phyloP scores from a whole-genome alignment of 306 rosid species.

The Castanea mollissima region DNA sequence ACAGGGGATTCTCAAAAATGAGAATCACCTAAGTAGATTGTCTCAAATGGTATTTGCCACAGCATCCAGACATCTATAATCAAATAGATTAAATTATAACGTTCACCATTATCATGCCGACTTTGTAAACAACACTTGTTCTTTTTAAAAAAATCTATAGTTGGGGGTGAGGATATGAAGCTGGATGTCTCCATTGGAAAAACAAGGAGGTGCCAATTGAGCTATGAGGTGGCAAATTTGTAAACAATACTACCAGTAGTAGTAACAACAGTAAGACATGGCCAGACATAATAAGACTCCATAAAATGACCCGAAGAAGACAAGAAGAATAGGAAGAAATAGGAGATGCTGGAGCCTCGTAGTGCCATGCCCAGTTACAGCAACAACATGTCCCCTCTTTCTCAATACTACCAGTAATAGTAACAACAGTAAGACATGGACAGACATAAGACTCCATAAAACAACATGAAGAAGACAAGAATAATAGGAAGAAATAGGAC shows the following conservation, averaged over 20 bases:
- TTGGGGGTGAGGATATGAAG: no score
- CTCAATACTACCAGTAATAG: constrained; percentile 48
- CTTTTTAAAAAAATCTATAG: no score
- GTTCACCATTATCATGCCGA: background rate
- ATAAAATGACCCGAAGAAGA: background rate
- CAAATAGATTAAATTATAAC: background rate
- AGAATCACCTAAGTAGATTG: background rate
- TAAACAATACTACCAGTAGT: background rate
- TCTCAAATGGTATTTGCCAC: background rate
- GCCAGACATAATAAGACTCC: background rate
- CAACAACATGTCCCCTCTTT: constrained; percentile 75
- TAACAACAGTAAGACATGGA: constrained; percentile 1
- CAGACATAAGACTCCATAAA: background rate
- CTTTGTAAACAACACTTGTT: background rate
- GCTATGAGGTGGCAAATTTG: background rate
- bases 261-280: background rate
- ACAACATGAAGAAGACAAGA: background rate
- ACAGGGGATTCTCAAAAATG: background rate
- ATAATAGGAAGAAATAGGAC: background rate
- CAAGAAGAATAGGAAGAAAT: constrained; percentile 4
- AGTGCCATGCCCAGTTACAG: constrained; percentile 94
- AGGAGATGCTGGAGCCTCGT: constrained; percentile 57
- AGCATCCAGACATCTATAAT: background rate
- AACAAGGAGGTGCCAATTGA: no score
- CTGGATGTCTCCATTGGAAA: no score